These are phyloP conservation scores for Triticum aestivum DNA, from an alignment of 176 grass and related monocot genomes.

Conservation along the genomic window IWGSC_CS_RefSeq_v2.1 NC_057804.1:497004435-497004934, in stretches of 20 bases:
- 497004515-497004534: too few relatives aligned
- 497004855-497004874: neutral
- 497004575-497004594: too few relatives aligned
- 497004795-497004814: neutral
- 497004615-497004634: neutral
- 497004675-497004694: neutral
- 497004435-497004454: too few relatives aligned
- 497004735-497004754: neutral
- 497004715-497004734: neutral
- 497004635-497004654: neutral
- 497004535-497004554: too few relatives aligned
- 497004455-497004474: too few relatives aligned
- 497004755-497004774: neutral
- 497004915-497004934: neutral
- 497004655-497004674: neutral
- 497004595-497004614: neutral
- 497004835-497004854: neutral
- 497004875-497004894: neutral
- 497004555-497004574: too few relatives aligned
- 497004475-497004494: too few relatives aligned
- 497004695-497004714: neutral
- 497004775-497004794: neutral
- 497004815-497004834: neutral
- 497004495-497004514: too few relatives aligned
- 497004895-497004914: neutral